Evolutionary conservation across 2,329 filamentous ascomycete species (phyloP).

Genomic region (Talaromyces funiculosus): DNA sequence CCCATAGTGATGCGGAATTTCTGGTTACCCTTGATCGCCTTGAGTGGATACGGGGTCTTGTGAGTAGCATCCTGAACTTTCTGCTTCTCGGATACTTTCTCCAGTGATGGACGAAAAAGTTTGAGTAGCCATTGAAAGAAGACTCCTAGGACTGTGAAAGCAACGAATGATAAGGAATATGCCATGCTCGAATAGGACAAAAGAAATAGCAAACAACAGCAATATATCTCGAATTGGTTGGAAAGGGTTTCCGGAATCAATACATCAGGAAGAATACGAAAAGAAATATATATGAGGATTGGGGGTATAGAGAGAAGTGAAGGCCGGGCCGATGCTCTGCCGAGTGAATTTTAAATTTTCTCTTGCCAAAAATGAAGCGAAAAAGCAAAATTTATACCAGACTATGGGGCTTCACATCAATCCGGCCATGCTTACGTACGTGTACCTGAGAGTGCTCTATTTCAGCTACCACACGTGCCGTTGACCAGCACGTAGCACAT

Average conservation of each 20-base stretch:
- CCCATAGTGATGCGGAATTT: constrained; percentile 45
- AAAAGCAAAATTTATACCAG: constrained; percentile 10
- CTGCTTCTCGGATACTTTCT: not conserved
- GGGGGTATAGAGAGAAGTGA: not conserved
- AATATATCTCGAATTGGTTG: not conserved
- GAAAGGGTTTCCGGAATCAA: not conserved
- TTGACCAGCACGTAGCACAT: not conserved
- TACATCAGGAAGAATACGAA: not conserved
- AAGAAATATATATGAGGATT: not conserved
- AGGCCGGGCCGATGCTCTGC: not conserved
- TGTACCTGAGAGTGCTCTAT: constrained; percentile 6
- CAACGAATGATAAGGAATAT: constrained; percentile 28
- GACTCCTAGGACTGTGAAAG: constrained; percentile 26
- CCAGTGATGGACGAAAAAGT: constrained; percentile 3
- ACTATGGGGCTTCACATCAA: not conserved
- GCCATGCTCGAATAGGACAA: constrained; percentile 23
- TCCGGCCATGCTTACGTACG: not conserved
- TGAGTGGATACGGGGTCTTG: constrained; percentile 33
- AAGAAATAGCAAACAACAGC: not conserved
- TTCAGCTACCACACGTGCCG: constrained; percentile 12
- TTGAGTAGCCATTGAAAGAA: constrained; percentile 23
- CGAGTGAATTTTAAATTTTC: not conserved
- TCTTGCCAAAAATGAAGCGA: not conserved
- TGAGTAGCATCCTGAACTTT: constrained; percentile 26
- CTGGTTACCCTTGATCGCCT: constrained; percentile 34